These are phyloP conservation scores for Gilbertella persicaria DNA, from an alignment of 371 early-diverging fungal genomes.

Conservation along the genomic window DNA sequence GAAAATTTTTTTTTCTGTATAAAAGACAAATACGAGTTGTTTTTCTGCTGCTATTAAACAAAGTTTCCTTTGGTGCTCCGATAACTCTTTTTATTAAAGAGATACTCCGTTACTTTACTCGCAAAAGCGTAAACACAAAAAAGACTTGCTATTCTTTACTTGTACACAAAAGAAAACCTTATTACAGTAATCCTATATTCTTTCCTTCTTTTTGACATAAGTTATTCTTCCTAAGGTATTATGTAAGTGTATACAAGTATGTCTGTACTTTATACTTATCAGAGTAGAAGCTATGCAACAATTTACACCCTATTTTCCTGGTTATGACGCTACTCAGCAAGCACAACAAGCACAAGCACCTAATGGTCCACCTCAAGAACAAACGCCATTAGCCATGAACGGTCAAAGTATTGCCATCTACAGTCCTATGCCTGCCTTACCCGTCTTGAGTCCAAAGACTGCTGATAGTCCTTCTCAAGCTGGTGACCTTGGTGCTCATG, in stretches of 20 bases:
- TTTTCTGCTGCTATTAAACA: slow-evolving; percentile 27
- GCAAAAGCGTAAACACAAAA: too few species aligned
- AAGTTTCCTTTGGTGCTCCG: slow-evolving; percentile 30
- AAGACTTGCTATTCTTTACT: too few species aligned
- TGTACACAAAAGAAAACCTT: background rate
- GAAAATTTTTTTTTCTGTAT: slow-evolving; percentile 18
- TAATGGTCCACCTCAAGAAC: slow-evolving; percentile 17
- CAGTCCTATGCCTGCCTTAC: slow-evolving; percentile 28
- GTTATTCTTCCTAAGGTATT: too few species aligned
- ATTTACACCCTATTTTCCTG: slow-evolving; percentile 35
- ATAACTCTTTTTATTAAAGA: slow-evolving; percentile 9
- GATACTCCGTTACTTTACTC: slow-evolving; percentile 25
- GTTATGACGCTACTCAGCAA: slow-evolving; percentile 27
- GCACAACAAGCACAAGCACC: slow-evolving; percentile 20
- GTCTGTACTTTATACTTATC: too few species aligned
- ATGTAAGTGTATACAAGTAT: too few species aligned
- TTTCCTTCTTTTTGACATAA: too few species aligned
- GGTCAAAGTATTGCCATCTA: slow-evolving; percentile 27
- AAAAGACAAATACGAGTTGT: background rate
- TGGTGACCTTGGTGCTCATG: slow-evolving; percentile 23
- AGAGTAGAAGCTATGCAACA: slow-evolving; percentile 47
- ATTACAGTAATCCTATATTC: background rate
- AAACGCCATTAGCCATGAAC: slow-evolving; percentile 12
- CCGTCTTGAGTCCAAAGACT: slow-evolving; percentile 18
- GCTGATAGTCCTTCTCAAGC: background rate